Conservation (phyloP, 2,329 filamentous ascomycete genomes). For the Talaromyces sp. region DNA sequence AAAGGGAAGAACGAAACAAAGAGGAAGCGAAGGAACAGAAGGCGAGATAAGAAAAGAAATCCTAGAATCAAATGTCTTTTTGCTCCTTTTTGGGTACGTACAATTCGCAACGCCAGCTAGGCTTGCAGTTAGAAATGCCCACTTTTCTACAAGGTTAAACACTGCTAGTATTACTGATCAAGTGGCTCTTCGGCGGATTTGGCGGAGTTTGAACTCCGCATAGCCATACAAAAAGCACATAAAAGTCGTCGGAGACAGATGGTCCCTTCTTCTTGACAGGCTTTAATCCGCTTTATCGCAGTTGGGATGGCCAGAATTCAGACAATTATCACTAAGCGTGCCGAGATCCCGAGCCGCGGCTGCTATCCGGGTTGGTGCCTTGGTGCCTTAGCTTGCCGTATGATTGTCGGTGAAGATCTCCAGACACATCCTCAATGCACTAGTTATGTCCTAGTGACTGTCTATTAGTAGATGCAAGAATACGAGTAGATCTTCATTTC, state of each 20-base stretch:
- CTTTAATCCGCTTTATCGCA: not conserved
- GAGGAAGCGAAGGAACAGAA: not conserved
- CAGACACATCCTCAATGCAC: not conserved
- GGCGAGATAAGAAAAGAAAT: not conserved
- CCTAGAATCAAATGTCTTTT: not conserved
- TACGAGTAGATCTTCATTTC: no score
- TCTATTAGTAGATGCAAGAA: not conserved
- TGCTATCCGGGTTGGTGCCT: not conserved
- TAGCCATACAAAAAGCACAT: not conserved
- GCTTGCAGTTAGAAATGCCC: not conserved
- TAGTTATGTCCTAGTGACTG: not conserved
- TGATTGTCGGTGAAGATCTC: not conserved
- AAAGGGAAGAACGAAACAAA: no score
- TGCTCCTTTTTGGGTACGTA: not conserved
- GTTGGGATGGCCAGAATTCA: not conserved
- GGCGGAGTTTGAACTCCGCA: not conserved
- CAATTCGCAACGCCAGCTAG: not conserved
- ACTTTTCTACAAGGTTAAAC: not conserved
- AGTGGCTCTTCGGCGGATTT: not conserved
- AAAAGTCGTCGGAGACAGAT: not conserved
- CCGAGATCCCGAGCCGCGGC: slow-evolving; percentile 2
- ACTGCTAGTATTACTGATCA: not conserved
- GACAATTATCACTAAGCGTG: not conserved
- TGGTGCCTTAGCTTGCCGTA: not conserved
- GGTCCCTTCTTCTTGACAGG: not conserved